Evolutionary conservation across 768 basidiomycete genomes (phyloP).

Genomic region (Suillus cothurnatus): DNA sequence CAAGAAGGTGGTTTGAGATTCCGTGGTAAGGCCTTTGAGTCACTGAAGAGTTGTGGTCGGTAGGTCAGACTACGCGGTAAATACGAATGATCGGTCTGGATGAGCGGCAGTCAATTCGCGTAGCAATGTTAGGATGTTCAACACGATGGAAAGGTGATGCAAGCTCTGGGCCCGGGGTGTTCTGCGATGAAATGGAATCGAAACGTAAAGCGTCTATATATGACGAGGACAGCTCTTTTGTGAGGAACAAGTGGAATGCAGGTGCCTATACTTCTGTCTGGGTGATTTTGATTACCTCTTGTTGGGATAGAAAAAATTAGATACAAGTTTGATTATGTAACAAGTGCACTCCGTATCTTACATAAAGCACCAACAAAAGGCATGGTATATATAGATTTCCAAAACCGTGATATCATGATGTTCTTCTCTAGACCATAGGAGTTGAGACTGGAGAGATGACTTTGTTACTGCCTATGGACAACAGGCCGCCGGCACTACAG

Average conservation of each 20-base stretch:
- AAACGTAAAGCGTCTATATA: slow-evolving; percentile 94
- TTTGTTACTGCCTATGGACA: too few species aligned
- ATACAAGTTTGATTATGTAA: too few species aligned
- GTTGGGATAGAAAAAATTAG: too few species aligned
- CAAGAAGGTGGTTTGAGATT: slow-evolving; percentile 93
- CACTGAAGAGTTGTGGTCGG: slow-evolving; percentile 95
- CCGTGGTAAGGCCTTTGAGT: slow-evolving; percentile 93
- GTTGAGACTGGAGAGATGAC: too few species aligned
- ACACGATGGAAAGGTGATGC: slow-evolving; percentile 70
- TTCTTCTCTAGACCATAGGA: too few species aligned
- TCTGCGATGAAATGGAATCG: slow-evolving; percentile 90
- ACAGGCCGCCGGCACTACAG: too few species aligned
- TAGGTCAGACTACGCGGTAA: slow-evolving; percentile 90
- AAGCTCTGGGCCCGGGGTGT: slow-evolving; percentile 54
- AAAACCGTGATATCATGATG: too few species aligned
- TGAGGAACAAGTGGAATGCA: slow-evolving; percentile 54
- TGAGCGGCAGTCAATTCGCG: slow-evolving; percentile 60
- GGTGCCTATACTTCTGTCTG: slow-evolving; percentile 39
- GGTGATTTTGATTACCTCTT: too few species aligned
- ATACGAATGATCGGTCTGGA: slow-evolving; percentile 80
- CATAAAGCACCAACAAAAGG: too few species aligned
- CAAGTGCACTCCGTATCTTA: too few species aligned
- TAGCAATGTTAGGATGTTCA: slow-evolving; percentile 76
- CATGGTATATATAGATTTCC: too few species aligned
- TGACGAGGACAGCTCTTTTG: slow-evolving; percentile 81